Evolutionary conservation across 164 flowering plant genomes (phyloP), one percentile per base, ranked within the genome.

Genomic region (Macadamia integrifolia): DNA sequence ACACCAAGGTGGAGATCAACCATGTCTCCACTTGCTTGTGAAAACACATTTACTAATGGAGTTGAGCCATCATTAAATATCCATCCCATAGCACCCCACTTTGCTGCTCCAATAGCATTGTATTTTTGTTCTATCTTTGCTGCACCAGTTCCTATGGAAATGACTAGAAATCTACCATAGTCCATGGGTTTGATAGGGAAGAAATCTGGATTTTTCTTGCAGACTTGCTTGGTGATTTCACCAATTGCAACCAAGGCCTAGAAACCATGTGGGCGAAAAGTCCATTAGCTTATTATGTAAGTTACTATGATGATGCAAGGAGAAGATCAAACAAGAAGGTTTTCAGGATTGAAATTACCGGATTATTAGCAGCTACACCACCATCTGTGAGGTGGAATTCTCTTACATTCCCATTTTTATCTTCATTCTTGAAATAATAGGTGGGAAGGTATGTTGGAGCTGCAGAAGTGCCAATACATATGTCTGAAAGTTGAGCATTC

Each of bases 311-410:
- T 5, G 48, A 43, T 5, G 9, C 6, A 9, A 9, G 9, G 9
- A 43, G 48, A 43, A 43, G 9, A 43, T 5, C 9, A 35, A 35
- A 35, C 40, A 35, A 35, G 3, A 2, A 35, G 40, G 40, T 5
- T 35, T 49, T 14, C 15, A 10, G 11, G 62, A 57, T 0, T 29
- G 48, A 5, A 5, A 12, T 46, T 80, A 87, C 91, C 65, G 93
- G 93, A 69, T 88, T 85, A 71, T 80, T 85, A 14, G 84, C 89
- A 10, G 81, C 87, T 8, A 86, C 68, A 29, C 85, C 87, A 30
- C 94, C 91, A 58, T 88, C 94, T 12, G 87, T 73, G n/a, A 88
- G 85, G 76, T 88, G 69, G 73, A 83, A 88, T 67, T 83, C 84
- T 12, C 18, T 7, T 0, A 4, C 48, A 1, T 75, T 73, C 1